These are phyloP conservation scores for Dioscorea zingiberensis DNA, from an alignment of 106 monocot species.

Conservation along the genomic window DNA sequence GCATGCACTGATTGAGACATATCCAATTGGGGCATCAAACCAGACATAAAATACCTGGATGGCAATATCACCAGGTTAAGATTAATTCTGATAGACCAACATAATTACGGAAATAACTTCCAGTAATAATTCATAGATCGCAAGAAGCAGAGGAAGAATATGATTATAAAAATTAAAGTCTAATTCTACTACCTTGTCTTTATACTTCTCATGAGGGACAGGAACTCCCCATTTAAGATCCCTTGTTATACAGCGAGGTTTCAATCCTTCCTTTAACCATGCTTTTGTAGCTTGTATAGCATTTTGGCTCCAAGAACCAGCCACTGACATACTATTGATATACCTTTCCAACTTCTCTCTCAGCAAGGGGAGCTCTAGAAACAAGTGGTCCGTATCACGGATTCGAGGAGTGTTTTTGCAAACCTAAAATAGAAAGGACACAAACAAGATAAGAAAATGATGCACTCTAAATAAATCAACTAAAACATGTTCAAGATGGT, in stretches of 20 bases:
- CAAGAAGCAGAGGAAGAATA: no score
- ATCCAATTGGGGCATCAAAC: conserved; percentile 99
- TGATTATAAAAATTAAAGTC: background rate
- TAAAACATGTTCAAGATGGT: background rate
- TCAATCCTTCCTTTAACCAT: conserved; percentile 94
- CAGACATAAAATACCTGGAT: conserved; percentile 94
- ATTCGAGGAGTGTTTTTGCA: conserved; percentile 66
- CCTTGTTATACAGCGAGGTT: conserved; percentile 85
- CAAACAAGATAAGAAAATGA: background rate
- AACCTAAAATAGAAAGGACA: conserved; percentile 30
- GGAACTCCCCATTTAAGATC: conserved; percentile 99
- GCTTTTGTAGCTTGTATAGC: conserved; percentile 89
- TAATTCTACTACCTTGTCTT: conserved; percentile 62
- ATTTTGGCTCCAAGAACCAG: conserved; percentile 89
- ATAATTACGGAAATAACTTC: no score
- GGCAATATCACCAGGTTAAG: background rate
- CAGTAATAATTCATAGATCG: no score
- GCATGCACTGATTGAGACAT: conserved; percentile 81
- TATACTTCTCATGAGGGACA: conserved; percentile 91
- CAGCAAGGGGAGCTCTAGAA: conserved; percentile 80
- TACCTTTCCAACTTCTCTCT: conserved; percentile 67
- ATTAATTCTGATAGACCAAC: no score
- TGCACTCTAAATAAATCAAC: background rate
- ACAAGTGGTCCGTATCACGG: conserved; percentile 90
- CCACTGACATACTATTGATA: conserved; percentile 57